These are phyloP conservation scores for Achaetomium macrosporum DNA, from an alignment of 2,329 filamentous ascomycete species.

Conservation along the genomic window DNA sequence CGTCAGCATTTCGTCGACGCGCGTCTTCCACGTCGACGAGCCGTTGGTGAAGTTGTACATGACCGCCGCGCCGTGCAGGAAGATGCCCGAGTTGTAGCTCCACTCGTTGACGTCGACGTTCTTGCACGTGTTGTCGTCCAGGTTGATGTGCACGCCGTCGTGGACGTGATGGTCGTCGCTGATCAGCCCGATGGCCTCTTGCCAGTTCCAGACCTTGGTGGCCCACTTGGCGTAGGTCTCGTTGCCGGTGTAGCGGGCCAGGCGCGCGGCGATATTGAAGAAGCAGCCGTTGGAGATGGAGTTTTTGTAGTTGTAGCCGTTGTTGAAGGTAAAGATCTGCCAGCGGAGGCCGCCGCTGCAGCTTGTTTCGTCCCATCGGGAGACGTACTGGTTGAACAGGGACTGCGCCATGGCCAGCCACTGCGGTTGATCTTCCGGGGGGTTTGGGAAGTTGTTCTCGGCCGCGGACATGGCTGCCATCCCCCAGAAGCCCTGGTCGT, in stretches of 20 bases:
- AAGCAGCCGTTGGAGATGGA: conserved; percentile 64
- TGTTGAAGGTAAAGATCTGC: conserved; percentile 79
- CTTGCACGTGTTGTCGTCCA: conserved; percentile 38
- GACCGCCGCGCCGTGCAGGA: conserved; percentile 55
- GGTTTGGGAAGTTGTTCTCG: conserved; percentile 69
- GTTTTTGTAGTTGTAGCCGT: conserved; percentile 64
- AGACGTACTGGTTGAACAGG: conserved; percentile 72
- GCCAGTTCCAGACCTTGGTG: conserved; percentile 63
- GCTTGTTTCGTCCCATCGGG: conserved; percentile 59
- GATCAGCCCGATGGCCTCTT: conserved; percentile 50
- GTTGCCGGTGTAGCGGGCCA: conserved; percentile 75
- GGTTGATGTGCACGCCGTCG: conserved; percentile 42
- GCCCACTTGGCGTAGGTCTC: conserved; percentile 74
- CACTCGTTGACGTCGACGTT: conserved; percentile 55
- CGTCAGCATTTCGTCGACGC: conserved; percentile 53
- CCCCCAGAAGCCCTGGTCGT: conserved; percentile 82
- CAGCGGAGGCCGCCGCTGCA: conserved; percentile 75
- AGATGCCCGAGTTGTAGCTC: conserved; percentile 65
- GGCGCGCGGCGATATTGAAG: conserved; percentile 63
- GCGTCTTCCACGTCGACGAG: conserved; percentile 47
- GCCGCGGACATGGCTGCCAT: conserved; percentile 73
- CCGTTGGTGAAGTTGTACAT: conserved; percentile 57
- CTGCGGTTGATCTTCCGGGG: conserved; percentile 54
- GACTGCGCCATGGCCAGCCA: conserved; percentile 76
- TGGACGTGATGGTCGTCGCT: conserved; percentile 48